Percentiles rank a stretch among this genome's conserved stretches.
Conservation (phyloP, 495 filamentous ascomycete genomes). For the Aspergillus leporis region DNA sequence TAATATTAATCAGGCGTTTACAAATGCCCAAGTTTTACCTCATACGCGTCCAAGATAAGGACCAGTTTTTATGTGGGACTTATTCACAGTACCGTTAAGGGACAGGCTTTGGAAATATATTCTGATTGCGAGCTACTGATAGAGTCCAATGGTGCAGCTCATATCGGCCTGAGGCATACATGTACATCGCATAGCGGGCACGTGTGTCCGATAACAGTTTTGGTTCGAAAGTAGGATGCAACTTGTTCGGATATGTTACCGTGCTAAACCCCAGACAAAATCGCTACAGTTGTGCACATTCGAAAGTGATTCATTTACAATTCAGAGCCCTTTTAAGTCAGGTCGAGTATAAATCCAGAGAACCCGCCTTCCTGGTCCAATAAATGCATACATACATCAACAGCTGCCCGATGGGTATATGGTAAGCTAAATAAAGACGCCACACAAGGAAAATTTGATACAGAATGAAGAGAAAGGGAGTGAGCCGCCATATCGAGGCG, state of each 20-base stretch:
- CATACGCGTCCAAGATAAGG: too few species aligned
- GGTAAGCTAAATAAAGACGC: conserved; percentile 19
- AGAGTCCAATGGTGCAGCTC: neutral
- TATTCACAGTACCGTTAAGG: too few species aligned
- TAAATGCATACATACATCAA: conserved; percentile 20
- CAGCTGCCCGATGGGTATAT: conserved; percentile 23
- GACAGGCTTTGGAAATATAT: too few species aligned
- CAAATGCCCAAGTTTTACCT: too few species aligned
- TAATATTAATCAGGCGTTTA: too few species aligned
- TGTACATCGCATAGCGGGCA: too few species aligned
- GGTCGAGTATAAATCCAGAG: neutral
- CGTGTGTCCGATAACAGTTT: too few species aligned
- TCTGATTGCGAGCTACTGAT: neutral
- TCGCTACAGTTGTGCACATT: neutral
- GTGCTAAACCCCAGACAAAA: neutral
- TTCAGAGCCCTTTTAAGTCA: conserved; percentile 1
- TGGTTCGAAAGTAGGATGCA: too few species aligned
- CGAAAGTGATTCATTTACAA: neutral
- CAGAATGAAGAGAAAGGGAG: neutral
- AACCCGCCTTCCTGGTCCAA: conserved; percentile 14
- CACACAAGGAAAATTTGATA: conserved; percentile 16
- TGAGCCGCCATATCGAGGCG: too few species aligned
- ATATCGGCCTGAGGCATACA: neutral
- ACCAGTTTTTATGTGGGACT: too few species aligned
- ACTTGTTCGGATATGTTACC: too few species aligned